These are phyloP conservation scores for Neonectria sp. DNA, from an alignment of 2,329 filamentous ascomycete genomes.

Conservation along the genomic window DNA sequence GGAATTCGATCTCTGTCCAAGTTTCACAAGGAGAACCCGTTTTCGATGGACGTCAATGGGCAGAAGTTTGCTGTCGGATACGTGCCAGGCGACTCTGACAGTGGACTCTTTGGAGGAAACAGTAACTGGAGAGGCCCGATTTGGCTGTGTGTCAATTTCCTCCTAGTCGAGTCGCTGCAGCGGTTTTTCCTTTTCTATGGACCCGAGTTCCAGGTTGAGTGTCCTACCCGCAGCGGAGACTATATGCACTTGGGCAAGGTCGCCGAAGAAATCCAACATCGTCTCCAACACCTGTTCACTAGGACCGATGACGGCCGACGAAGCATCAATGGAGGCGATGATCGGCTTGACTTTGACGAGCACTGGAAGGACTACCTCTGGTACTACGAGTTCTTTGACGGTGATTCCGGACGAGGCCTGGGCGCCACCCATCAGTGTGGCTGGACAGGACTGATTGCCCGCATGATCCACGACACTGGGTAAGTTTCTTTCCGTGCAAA, in stretches of 20 bases:
- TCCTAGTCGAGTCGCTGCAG: constrained; percentile 94
- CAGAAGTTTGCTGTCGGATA: constrained; percentile 91
- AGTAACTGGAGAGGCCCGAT: constrained; percentile 98
- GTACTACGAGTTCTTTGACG: constrained; percentile 99
- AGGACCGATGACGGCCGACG: constrained; percentile 87
- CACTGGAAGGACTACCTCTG: constrained; percentile 89
- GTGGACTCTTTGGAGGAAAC: constrained; percentile 94
- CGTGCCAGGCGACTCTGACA: constrained; percentile 96
- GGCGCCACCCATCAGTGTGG: constrained; percentile 96
- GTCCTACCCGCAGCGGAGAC: constrained; percentile 92
- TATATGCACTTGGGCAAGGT: constrained; percentile 97
- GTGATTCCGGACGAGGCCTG: constrained; percentile 88
- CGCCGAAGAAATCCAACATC: constrained; percentile 94
- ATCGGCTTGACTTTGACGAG: constrained; percentile 90
- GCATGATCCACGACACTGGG: constrained; percentile 98
- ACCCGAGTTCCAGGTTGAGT: constrained; percentile 89
- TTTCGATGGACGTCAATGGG: constrained; percentile 95
- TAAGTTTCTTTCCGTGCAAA: constrained; percentile 63
- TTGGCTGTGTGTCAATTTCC: constrained; percentile 96
- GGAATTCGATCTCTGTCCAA: constrained; percentile 95
- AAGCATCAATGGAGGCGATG: constrained; percentile 88
- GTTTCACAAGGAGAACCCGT: constrained; percentile 90
- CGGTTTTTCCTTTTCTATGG: constrained; percentile 98
- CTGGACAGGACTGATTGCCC: constrained; percentile 95
- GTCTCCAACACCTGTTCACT: constrained; percentile 91